Base-by-base conservation (phyloP, 768 basidiomycete species). In the Tulasnella sp. region DNA sequence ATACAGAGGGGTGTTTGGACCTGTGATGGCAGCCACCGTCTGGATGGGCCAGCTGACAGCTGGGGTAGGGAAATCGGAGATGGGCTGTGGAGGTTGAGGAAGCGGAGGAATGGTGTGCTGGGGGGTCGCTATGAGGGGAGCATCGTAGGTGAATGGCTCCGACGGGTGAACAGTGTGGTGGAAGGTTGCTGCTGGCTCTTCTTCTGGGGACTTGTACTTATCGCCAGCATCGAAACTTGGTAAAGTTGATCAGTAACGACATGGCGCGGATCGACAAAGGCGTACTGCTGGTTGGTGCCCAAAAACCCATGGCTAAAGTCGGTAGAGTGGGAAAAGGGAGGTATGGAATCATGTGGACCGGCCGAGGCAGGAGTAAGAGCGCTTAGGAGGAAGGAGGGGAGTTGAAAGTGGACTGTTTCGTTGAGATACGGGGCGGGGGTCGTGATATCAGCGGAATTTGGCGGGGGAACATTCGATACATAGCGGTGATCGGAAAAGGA, bases 1-100 rank as follows among this genome's bases (percentile, higher is more conserved):
- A 71, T 99, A 99, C 2, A 97, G 74, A 25, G 77, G 69, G 29
- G 68, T 54, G 35, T 64, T 64, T 6, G 52, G 37, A 29, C 55
- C 43, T 35, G 45, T 42, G 23, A 19, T 12, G n/a, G 36, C n/a
- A 12, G 23, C 34, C 19, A 32, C 6, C 1, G 57, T 17, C 3
- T 46, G 37, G 35, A 51, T n/a, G 12, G n/a, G n/a, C n/a, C n/a
- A n/a, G n/a, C n/a, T n/a, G n/a, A n/a, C n/a, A n/a, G n/a, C n/a
- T n/a, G n/a, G n/a, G 49, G 37, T 9, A 40, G 12, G 15, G 35
- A 43, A 36, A 39, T 25, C 42, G 42, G 17, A 19, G 17, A 40
- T 40, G 40, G 11, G 3, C 29, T 27, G 19, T 11, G 27, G 37
- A 15, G 9, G 23, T 9, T 43, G 53, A 8, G 53, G 40, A n/a